These are phyloP conservation scores for Myxozyma mucilagina DNA, from an alignment of 805 yeast species.

Conservation along the genomic window DNA sequence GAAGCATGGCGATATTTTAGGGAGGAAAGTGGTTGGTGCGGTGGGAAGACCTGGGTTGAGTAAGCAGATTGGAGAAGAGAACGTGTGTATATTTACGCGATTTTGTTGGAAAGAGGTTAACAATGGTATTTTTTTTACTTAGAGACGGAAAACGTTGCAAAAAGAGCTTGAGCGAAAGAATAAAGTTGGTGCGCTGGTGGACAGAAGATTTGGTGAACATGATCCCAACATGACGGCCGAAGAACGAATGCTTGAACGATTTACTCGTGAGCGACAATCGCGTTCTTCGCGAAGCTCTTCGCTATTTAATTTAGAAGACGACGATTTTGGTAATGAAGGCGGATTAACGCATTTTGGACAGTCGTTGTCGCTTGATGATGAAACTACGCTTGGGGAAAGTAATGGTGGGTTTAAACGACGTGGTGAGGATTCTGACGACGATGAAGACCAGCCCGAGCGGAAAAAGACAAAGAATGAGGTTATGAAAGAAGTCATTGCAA, in stretches of 20 bases:
- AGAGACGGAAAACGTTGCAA: conserved; percentile 62
- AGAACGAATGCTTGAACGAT: conserved; percentile 93
- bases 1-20: conserved; percentile 52
- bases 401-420: conserved; percentile 30
- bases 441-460: conserved; percentile 42
- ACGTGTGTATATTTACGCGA: conserved; percentile 9
- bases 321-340: conserved; percentile 41
- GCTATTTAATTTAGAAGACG: conserved; percentile 70
- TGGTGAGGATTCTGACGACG: conserved; percentile 37
- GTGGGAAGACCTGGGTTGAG: conserved; percentile 70
- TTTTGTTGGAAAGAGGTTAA: neutral
- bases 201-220: conserved; percentile 85
- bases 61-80: conserved; percentile 66
- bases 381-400: conserved; percentile 48
- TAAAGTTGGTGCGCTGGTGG: conserved; percentile 75
- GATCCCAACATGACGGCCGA: conserved; percentile 72
- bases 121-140: conserved; percentile 1
- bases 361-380: conserved; percentile 60
- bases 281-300: conserved; percentile 42
- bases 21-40: conserved; percentile 49
- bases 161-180: conserved; percentile 62
- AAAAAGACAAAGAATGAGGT: conserved; percentile 46
- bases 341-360: conserved; percentile 80
- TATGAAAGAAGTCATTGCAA: conserved; percentile 48
- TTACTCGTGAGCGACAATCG: conserved; percentile 80